Evolutionary conservation across 805 yeast species (phyloP).

Genomic region (fission yeast (Schizosaccharomyces pombe)): DNA sequence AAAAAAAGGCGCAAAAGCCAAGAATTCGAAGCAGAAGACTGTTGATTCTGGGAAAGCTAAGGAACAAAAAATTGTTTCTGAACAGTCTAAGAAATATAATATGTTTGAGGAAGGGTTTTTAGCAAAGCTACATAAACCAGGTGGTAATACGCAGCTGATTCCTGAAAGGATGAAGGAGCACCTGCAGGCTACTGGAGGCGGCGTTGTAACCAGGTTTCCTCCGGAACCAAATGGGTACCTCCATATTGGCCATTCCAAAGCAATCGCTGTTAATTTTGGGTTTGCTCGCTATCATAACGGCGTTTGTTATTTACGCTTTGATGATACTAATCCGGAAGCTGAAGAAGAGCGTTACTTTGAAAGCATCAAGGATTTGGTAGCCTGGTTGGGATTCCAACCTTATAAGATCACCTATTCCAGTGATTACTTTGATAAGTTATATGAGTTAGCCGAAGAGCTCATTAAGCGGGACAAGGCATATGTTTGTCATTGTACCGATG

Average conservation of each 20-base stretch:
- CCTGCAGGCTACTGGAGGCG: constrained; percentile 51
- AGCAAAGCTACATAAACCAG: constrained; percentile 85
- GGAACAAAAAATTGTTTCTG: constrained; percentile 8
- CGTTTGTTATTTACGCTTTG: constrained; percentile 74
- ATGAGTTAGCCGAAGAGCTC: constrained; percentile 67
- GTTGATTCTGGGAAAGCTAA: constrained; percentile 8
- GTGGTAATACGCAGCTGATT: constrained; percentile 76
- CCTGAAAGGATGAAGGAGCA: constrained; percentile 72
- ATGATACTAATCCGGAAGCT: constrained; percentile 96
- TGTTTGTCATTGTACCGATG: constrained; percentile 82
- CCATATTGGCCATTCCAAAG: constrained; percentile 95
- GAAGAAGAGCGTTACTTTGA: constrained; percentile 82
- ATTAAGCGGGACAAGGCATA: constrained; percentile 54
- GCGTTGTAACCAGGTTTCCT: constrained; percentile 84
- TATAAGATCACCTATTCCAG: constrained; percentile 89
- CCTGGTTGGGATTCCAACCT: constrained; percentile 87
- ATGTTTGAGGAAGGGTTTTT: constrained; percentile 92
- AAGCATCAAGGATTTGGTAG: constrained; percentile 60
- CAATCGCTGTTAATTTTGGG: constrained; percentile 95
- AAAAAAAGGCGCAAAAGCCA: constrained; percentile 3
- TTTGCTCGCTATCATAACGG: constrained; percentile 75
- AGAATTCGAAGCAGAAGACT: constrained; percentile 7
- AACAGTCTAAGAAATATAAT: constrained; percentile 21
- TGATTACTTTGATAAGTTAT: constrained; percentile 77
- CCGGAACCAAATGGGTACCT: constrained; percentile 96